Conservation (phyloP, 106 monocot genomes). For the Apostasia ramifera region DNA sequence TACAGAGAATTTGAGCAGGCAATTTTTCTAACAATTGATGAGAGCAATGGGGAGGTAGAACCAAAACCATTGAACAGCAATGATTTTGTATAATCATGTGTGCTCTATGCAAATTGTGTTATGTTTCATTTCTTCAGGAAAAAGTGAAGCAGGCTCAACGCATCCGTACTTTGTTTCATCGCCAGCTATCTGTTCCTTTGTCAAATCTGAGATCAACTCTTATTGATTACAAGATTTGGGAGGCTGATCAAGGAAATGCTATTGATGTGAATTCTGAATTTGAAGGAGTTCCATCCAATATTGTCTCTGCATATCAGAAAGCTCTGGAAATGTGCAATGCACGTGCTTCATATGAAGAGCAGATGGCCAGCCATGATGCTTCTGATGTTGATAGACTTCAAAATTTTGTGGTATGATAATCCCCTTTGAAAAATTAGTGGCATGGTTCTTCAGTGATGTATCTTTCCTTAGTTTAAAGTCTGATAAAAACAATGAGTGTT, state of each 20-base stretch:
- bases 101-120: neutral
- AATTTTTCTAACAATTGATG: constrained; percentile 60
- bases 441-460: too few relatives aligned
- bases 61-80: neutral
- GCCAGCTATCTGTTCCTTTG: constrained; percentile 85
- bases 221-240: constrained; percentile 77
- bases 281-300: constrained; percentile 58
- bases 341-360: constrained; percentile 63
- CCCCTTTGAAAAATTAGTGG: neutral
- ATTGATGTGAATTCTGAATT: constrained; percentile 39
- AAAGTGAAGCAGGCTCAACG: constrained; percentile 65
- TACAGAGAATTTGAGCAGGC: constrained; percentile 94
- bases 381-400: constrained; percentile 62
- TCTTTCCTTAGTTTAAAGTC: too few relatives aligned
- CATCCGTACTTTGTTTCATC: constrained; percentile 77
- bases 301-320: constrained; percentile 66
- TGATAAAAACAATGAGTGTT: too few relatives aligned
- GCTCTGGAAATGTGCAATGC: constrained; percentile 64
- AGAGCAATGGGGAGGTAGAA: constrained; percentile 46
- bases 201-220: constrained; percentile 51
- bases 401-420: constrained; percentile 50
- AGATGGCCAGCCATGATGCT: constrained; percentile 29
- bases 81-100: neutral
- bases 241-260: constrained; percentile 61
- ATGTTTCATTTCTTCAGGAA: constrained; percentile 43